Conservation (phyloP, 768 basidiomycete genomes). For the Floccularia luteovirens region DNA sequence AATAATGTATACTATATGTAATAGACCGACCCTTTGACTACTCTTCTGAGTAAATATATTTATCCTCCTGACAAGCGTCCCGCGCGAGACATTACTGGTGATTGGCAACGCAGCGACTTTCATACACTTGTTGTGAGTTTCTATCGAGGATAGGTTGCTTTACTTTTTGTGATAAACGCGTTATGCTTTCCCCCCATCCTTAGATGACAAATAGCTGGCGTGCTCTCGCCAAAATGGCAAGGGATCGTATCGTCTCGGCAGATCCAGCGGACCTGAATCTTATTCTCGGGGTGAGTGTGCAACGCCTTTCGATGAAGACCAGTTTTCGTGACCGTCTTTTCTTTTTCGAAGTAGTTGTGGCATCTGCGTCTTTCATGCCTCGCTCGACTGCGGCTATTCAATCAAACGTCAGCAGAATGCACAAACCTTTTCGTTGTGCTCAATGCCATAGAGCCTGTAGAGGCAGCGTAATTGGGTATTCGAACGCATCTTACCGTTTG, state of each 20-base stretch:
- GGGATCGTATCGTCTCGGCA: slow-evolving; percentile 65
- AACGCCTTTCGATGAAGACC: neutral
- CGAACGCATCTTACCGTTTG: slow-evolving; percentile 50
- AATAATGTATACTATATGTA: slow-evolving; percentile 37
- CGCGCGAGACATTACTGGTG: slow-evolving; percentile 63
- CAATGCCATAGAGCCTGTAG: slow-evolving; percentile 42
- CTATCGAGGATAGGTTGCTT: neutral
- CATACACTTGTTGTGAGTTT: slow-evolving; percentile 71
- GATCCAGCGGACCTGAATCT: slow-evolving; percentile 60
- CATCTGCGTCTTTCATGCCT: slow-evolving; percentile 75
- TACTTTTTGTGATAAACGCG: slow-evolving; percentile 11
- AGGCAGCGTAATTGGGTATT: slow-evolving; percentile 54
- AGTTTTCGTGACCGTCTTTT: neutral
- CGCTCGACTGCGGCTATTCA: slow-evolving; percentile 76
- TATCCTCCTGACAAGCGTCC: slow-evolving; percentile 70
- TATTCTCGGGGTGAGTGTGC: slow-evolving; percentile 55
- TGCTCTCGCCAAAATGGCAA: slow-evolving; percentile 75
- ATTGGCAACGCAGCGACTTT: slow-evolving; percentile 66
- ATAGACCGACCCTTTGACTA: slow-evolving; percentile 81
- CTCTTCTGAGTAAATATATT: slow-evolving; percentile 79
- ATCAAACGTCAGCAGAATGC: slow-evolving; percentile 82
- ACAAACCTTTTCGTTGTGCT: slow-evolving; percentile 73
- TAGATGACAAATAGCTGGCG: slow-evolving; percentile 91
- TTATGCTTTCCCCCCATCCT: neutral
- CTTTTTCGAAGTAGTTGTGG: slow-evolving; percentile 53